Base-by-base conservation (phyloP, 441 rosid genomes). In the Erodium moschatum region DNA sequence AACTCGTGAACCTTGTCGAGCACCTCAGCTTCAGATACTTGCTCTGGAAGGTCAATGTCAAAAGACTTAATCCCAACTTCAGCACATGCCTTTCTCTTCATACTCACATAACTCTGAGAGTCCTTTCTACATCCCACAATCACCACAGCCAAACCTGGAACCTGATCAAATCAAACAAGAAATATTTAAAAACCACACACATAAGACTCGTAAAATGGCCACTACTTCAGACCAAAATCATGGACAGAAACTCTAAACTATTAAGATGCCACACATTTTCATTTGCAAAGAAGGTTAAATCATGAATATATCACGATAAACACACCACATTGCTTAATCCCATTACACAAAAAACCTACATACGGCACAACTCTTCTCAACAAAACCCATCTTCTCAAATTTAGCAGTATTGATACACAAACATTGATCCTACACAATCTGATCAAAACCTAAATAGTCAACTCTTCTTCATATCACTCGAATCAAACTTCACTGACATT, bases 71-170 rank as follows among this genome's bases (percentile, higher is more conserved):
- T 87, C 71, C 98, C 97, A 72, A 89, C 94, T 86, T 92, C 97
- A 35, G 89, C 88, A 76, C 96, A 92, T 0, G 94, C 94, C 75
- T 88, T 90, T 77, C 98, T 86, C 83, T 92, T 92, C 90, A 85
- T 92, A 64, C 64, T 81, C 65, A 92, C 98, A 76, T 90, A 92
- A 72, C 89, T 92, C 74, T 84, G 89, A 50, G 97, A 89, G 76
- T 90, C 98, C 77, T 87, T 90, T 66, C 96, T 80, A 69, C 24
- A 29, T 38, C 98, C 98, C 18, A 89, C 96, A 52, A 90, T 86
- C 67, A 89, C 91, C 19, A 92, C 96, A 5, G 97, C 97, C 73
- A 92, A 75, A 52, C 97, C 97, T 38, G 97, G 97, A 52, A 89
- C 94, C 96, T 90, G 79, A 73, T 21, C 58, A 67, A 5, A 69